Evolutionary conservation across 2,329 filamentous ascomycete genomes (phyloP), one percentile per base, ranked within the genome.

Genomic region (Geosmithia putterillii): DNA sequence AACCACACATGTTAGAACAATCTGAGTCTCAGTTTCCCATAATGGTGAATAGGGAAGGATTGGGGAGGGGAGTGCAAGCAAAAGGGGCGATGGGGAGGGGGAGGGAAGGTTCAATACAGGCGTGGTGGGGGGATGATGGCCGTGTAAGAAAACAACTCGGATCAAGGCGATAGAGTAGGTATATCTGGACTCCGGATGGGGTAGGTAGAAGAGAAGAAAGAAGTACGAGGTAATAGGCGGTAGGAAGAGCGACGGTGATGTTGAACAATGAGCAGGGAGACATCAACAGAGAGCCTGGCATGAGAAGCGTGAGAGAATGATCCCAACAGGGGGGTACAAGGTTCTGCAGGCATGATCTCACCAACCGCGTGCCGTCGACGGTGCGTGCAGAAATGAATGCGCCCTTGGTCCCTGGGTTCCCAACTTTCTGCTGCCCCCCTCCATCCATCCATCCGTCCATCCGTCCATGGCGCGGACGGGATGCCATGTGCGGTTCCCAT

Each of bases 301-400:
- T 69, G 37, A 73, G 66, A 70, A 72, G 65, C 71, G 76, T 81
- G 73, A 81, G 76, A 80, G 73, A 67, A 64, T 64, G 3, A 71
- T 76, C 71, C 69, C 71, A 71, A 12, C 28, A 45, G 70, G 62
- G 65, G 59, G 57, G 60, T 60, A 65, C 68, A 67, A 32, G 66
- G 68, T 69, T 67, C 69, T 70, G 64, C 71, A 73, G 76, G 74
- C 72, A 75, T 75, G 28, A 74, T 79, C 80, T 86, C 83, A 87
- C 83, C 76, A 71, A 73, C 69, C 28, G n/a, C n/a, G 54, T 58
- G 55, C 56, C 61, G 58, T 63, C 43, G 15, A 25, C 34, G 34
- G 19, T 36, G 32, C n/a, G 8, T 17, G 38, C 28, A 32, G 28
- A 32, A 32, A 22, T 21, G 4, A 22, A 21, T 35, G 40, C 32